phyloP scores from a whole-genome alignment of 176 grass and related monocot species.

The Oryza glumipatula region DNA sequence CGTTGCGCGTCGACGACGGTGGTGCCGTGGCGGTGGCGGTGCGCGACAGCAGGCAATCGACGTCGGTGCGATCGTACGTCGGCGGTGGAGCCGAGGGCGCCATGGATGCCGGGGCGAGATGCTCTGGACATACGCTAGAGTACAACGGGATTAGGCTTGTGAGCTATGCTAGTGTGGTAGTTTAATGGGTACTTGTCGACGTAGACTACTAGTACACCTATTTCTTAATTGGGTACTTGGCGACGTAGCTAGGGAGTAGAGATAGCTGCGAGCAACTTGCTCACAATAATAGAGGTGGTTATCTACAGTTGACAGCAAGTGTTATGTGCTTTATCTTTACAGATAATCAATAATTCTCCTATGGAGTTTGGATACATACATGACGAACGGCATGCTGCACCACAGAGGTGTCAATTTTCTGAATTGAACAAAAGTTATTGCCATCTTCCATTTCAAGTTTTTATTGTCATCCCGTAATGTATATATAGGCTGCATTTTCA shows the following conservation, averaged over 20 bases:
- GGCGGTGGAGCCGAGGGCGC: conserved; percentile 39
- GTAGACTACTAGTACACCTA: conserved; percentile 6
- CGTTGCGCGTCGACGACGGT: not conserved
- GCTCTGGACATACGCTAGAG: conserved; percentile 41
- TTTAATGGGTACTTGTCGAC: conserved; percentile 31
- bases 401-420: not conserved
- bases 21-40: not conserved
- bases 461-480: not conserved
- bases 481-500: too few relatives aligned
- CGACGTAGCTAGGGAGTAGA: not conserved
- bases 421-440: not conserved
- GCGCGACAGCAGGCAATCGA: not conserved
- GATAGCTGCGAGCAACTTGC: not conserved
- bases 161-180: conserved; percentile 16
- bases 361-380: not conserved
- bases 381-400: not conserved
- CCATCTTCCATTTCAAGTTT: not conserved
- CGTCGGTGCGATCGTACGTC: conserved; percentile 35
- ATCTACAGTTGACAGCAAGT: conserved; percentile 34
- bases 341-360: conserved; percentile 5
- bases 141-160: conserved; percentile 26
- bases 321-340: not conserved
- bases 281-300: conserved; percentile 33
- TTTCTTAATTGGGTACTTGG: not conserved
- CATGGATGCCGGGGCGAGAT: conserved; percentile 42